phyloP scores from a whole-genome alignment of 148 eudicot genomes.

The Silene uniflora region DNA sequence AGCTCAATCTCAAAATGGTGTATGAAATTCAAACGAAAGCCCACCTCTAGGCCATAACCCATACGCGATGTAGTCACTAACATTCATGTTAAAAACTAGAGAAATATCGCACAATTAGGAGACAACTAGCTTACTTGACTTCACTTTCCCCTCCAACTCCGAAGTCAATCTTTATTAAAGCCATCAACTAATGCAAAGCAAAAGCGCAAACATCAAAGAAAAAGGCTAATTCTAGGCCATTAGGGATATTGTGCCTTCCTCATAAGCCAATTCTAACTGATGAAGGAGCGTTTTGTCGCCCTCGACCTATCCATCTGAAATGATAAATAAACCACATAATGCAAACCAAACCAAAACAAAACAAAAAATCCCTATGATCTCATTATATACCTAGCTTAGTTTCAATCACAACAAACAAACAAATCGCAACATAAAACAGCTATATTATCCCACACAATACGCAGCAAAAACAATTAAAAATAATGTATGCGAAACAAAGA shows the following conservation, averaged over 20 bases:
- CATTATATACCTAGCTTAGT: background rate
- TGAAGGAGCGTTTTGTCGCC: background rate
- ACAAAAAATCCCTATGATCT: background rate
- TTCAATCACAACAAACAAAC: background rate
- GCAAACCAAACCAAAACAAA: background rate
- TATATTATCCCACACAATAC: too few species aligned
- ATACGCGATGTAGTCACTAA: background rate
- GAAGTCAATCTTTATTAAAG: background rate
- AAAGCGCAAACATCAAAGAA: background rate
- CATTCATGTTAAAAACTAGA: background rate
- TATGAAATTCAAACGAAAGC: background rate
- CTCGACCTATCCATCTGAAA: background rate
- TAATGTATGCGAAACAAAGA: too few species aligned
- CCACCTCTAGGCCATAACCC: conserved; percentile 4
- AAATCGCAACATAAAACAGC: too few species aligned
- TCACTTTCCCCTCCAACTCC: background rate
- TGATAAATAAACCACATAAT: background rate
- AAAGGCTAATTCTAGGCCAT: background rate
- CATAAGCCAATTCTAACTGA: background rate
- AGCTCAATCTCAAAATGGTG: background rate
- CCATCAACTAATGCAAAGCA: background rate
- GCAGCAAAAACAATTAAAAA: too few species aligned
- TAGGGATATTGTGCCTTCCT: background rate
- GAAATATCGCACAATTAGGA: background rate
- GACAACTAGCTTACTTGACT: background rate